phyloP scores from a whole-genome alignment of 2,329 filamentous ascomycete species.

The Alternaria arborescens region DNA sequence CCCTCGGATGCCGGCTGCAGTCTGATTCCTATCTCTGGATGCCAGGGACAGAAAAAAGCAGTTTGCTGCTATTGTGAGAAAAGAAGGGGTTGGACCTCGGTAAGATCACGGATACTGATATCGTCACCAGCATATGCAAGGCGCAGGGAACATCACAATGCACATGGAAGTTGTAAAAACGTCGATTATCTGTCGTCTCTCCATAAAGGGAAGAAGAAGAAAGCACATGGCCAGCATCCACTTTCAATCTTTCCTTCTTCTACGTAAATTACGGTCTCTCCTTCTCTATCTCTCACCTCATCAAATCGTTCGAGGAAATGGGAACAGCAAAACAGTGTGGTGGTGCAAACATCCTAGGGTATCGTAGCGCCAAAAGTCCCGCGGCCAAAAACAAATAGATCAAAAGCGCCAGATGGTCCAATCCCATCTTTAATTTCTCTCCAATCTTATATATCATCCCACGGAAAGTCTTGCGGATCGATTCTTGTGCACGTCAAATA shows the following conservation, averaged over 20 bases:
- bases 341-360: constrained; percentile 18
- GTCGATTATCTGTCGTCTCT: neutral
- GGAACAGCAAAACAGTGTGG: neutral
- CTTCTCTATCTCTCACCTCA: neutral
- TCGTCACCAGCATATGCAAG: neutral
- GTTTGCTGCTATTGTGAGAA: neutral
- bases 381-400: constrained; percentile 2
- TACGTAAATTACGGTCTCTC: neutral
- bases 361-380: constrained; percentile 23
- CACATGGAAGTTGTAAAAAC: neutral
- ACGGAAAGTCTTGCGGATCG: constrained; percentile 69
- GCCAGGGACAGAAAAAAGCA: neutral
- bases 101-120: neutral
- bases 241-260: neutral
- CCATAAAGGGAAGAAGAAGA: neutral
- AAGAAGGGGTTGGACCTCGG: neutral
- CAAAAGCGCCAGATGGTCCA: constrained; percentile 15
- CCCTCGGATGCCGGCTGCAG: neutral
- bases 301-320: constrained; percentile 11
- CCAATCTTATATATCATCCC: constrained; percentile 54
- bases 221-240: constrained; percentile 7
- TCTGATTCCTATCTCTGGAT: neutral
- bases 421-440: neutral
- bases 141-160: neutral
- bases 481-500: constrained; percentile 73